A percentile compares a stretch with the other conserved stretches of the same genome.
These are phyloP conservation scores for Mentha longifolia DNA, from an alignment of 257 asterid genomes.

Conservation along the genomic window DNA sequence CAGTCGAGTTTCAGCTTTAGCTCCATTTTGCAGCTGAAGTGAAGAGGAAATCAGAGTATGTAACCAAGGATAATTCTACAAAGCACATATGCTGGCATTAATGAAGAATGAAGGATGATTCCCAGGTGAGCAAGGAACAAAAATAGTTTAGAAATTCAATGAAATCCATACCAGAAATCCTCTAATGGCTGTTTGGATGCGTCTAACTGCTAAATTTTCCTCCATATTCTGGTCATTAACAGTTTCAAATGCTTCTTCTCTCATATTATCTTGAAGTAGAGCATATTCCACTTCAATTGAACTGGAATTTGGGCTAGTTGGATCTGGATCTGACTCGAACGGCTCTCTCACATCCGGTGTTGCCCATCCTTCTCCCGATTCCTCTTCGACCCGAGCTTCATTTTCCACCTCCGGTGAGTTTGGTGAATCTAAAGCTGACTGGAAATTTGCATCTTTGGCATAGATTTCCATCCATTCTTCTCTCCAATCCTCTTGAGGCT, in stretches of 20 bases:
- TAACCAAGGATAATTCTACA: slow-evolving; percentile 10
- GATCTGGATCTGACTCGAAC: slow-evolving; percentile 45
- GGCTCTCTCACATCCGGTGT: slow-evolving; percentile 53
- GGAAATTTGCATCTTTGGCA: slow-evolving; percentile 44
- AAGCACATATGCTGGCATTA: neutral
- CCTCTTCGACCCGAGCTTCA: slow-evolving; percentile 51
- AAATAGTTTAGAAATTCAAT: slow-evolving; percentile 2
- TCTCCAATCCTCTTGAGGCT: slow-evolving; percentile 39
- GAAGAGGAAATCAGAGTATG: slow-evolving; percentile 49
- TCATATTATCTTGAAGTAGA: slow-evolving; percentile 40
- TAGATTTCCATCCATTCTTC: slow-evolving; percentile 67
- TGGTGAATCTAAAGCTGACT: slow-evolving; percentile 49
- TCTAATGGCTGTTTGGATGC: slow-evolving; percentile 71
- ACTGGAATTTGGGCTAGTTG: slow-evolving; percentile 54
- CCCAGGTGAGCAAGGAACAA: slow-evolving; percentile 22
- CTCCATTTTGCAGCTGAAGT: slow-evolving; percentile 56
- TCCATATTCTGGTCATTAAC: neutral
- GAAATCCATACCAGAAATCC: slow-evolving; percentile 65
- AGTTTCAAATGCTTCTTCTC: slow-evolving; percentile 75
- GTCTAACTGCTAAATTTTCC: slow-evolving; percentile 59
- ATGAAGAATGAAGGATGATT: slow-evolving; percentile 17
- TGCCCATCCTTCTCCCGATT: slow-evolving; percentile 63
- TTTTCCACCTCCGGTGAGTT: slow-evolving; percentile 54
- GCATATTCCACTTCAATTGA: slow-evolving; percentile 52
- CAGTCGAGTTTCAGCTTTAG: slow-evolving; percentile 44